Evolutionary conservation across 192 early-diverging fungal genomes (phyloP).

Genomic region (Coemansia sp.): DNA sequence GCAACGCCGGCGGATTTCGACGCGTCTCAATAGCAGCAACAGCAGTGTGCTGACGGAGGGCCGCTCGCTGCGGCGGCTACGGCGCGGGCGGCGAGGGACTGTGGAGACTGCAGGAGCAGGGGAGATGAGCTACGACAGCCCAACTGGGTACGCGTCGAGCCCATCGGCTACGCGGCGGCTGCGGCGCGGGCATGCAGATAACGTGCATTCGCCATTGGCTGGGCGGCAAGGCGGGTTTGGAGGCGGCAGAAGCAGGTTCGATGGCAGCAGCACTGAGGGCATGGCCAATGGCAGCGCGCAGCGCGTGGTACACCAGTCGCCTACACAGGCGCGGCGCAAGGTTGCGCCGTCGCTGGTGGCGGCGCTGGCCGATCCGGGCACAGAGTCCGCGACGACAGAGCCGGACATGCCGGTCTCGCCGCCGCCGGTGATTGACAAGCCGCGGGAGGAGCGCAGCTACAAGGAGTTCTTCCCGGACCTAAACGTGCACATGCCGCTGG

Average conservation of each 20-base stretch:
- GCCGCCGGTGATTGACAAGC: constrained; percentile 54
- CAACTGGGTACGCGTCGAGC: constrained; percentile 32
- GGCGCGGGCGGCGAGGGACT: not conserved
- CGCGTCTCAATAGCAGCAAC: not conserved
- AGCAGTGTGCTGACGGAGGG: not conserved
- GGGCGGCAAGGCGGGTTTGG: not conserved
- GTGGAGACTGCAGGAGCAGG: not conserved
- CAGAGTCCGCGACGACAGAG: constrained; percentile 8
- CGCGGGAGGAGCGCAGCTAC: constrained; percentile 83
- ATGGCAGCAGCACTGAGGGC: not conserved
- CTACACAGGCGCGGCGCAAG: constrained; percentile 10
- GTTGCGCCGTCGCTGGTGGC: constrained; percentile 17
- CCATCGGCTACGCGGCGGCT: constrained; percentile 26
- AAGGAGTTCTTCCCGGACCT: constrained; percentile 81
- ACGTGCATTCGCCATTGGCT: constrained; percentile 2
- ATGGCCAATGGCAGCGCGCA: not conserved
- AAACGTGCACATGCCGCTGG: constrained; percentile 35
- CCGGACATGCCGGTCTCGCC: constrained; percentile 10
- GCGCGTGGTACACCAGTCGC: not conserved
- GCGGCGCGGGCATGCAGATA: constrained; percentile 25
- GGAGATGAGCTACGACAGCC: not conserved
- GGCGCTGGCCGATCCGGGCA: not conserved
- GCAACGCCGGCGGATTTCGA: not conserved
- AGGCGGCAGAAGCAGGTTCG: not conserved
- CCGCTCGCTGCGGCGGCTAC: not conserved